Conservation (phyloP, 2,329 filamentous ascomycete genomes). For the Paraconiothyrium sp. region DNA sequence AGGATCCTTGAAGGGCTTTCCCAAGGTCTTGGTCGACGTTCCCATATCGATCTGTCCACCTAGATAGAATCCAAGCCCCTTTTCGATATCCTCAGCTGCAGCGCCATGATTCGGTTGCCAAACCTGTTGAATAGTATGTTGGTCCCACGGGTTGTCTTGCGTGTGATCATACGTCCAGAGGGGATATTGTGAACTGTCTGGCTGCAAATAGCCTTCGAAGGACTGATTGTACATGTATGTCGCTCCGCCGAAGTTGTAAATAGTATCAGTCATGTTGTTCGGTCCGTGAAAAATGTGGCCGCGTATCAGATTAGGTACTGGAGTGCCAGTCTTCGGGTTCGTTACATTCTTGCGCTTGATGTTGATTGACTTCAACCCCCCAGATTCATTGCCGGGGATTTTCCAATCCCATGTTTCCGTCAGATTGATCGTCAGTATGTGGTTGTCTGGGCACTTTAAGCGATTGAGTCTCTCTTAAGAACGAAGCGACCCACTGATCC, state of each 20-base stretch:
- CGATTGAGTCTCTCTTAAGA: background rate
- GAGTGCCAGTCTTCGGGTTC: slow-evolving; percentile 29
- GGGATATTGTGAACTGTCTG: slow-evolving; percentile 28
- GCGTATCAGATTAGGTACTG: slow-evolving; percentile 33
- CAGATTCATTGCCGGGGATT: slow-evolving; percentile 16
- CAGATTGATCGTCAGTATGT: slow-evolving; percentile 31
- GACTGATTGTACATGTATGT: slow-evolving; percentile 32
- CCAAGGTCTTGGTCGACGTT: slow-evolving; percentile 31
- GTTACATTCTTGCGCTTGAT: slow-evolving; percentile 28
- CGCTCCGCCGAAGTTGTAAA: slow-evolving; percentile 33
- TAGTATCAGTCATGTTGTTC: slow-evolving; percentile 16
- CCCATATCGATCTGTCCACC: slow-evolving; percentile 53
- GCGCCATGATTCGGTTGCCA: slow-evolving; percentile 50
- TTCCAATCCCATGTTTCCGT: slow-evolving; percentile 36
- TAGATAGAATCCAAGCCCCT: slow-evolving; percentile 51
- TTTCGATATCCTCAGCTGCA: slow-evolving; percentile 49
- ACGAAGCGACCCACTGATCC: slow-evolving; percentile 22
- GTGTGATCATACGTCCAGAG: slow-evolving; percentile 31
- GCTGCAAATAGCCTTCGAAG: slow-evolving; percentile 24
- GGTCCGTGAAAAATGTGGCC: slow-evolving; percentile 38
- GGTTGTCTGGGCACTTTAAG: slow-evolving; percentile 27
- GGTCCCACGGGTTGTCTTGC: slow-evolving; percentile 25
- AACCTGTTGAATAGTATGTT: slow-evolving; percentile 26
- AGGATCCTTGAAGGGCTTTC: slow-evolving; percentile 19
- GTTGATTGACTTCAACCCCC: slow-evolving; percentile 18